Evolutionary conservation across 1,284 basidiomycete species (phyloP), one percentile per base, ranked within the genome.

Genomic region (Ustilago tritici): DNA sequence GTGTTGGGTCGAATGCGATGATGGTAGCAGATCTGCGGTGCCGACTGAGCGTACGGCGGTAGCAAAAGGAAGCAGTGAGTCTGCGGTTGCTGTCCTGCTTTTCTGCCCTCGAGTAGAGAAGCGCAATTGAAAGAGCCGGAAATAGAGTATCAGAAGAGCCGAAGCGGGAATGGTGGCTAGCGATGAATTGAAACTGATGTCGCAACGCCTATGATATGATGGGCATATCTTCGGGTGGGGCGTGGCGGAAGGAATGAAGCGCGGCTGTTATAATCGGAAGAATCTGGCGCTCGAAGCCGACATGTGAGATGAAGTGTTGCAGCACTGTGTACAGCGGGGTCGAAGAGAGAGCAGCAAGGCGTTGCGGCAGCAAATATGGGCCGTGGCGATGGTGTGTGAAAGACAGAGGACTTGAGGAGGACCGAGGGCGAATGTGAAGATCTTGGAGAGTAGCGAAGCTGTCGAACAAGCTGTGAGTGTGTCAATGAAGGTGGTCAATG

Each of bases 91-190:
- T 41, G 40, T 17, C 9, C 19, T 46, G 43, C 43, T 19, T n/a
- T 19, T n/a, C 6, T 46, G n/a, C 1, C 4, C 6, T 5, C 43
- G 11, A n/a, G 5, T 19, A 52, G 31, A 34, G 31, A 15, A 32
- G 50, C 8, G 31, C 6, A 19, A 19, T 28, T 40, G 56, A 43
- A 38, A 58, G 56, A 43, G 41, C 56, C 56, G 56, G 15, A 4
- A 23, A 35, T 43, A 14, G 55, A 57, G 23, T 23, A 34, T 46
- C 41, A 41, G 56, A 56, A 19, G 19, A 31, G 55, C 55, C 47
- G 56, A 46, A 35, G 31, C 41, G 32, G 9, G 17, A 28, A 28
- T 38, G n/a, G 19, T n/a, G 19, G 31, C 35, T 19, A 38, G 12
- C 19, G 28, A 9, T 17, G 55, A 43, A 19, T 46, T 8, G 11